These are phyloP conservation scores for Lactifluus volemus DNA, from an alignment of 768 basidiomycete species.

Conservation along the genomic window DNA sequence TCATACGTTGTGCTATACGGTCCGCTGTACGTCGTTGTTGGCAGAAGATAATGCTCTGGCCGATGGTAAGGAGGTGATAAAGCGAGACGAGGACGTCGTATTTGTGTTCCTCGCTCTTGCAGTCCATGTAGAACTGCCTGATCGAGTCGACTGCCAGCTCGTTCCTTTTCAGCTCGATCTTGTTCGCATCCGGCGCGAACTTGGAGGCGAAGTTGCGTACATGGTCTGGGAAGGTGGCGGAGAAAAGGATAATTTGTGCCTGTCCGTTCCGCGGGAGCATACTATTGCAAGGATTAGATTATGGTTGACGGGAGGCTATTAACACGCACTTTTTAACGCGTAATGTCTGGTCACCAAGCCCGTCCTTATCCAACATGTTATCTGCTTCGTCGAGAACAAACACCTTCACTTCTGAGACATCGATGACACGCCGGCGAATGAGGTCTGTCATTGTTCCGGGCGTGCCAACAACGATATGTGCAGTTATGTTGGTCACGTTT, in stretches of 20 bases:
- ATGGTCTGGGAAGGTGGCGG: constrained; percentile 93
- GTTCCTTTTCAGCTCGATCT: constrained; percentile 90
- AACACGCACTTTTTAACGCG: constrained; percentile 80
- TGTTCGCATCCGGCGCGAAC: constrained; percentile 92
- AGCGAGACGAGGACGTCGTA: constrained; percentile 90
- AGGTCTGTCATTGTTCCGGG: constrained; percentile 93
- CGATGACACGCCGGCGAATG: constrained; percentile 68
- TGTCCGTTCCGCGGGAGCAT: constrained; percentile 44
- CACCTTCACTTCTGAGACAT: constrained; percentile 74
- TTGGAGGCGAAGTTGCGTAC: constrained; percentile 87
- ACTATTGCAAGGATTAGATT: constrained; percentile 28
- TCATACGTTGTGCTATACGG: constrained; percentile 85
- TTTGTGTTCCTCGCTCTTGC: constrained; percentile 83
- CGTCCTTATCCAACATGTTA: constrained; percentile 95
- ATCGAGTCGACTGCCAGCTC: constrained; percentile 93
- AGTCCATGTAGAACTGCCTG: constrained; percentile 97
- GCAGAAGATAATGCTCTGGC: constrained; percentile 98
- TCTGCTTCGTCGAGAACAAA: constrained; percentile 98
- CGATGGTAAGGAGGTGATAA: constrained; percentile 86
- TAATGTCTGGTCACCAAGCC: constrained; percentile 87
- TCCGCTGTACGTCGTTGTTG: constrained; percentile 93
- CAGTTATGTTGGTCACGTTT: constrained; percentile 58
- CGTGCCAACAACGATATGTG: constrained; percentile 92
- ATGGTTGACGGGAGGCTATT: not conserved
- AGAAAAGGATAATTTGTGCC: constrained; percentile 90